These are phyloP conservation scores for Pythium plurisporium DNA, from an alignment of 352 stramenopile species.

Conservation along the genomic window DNA sequence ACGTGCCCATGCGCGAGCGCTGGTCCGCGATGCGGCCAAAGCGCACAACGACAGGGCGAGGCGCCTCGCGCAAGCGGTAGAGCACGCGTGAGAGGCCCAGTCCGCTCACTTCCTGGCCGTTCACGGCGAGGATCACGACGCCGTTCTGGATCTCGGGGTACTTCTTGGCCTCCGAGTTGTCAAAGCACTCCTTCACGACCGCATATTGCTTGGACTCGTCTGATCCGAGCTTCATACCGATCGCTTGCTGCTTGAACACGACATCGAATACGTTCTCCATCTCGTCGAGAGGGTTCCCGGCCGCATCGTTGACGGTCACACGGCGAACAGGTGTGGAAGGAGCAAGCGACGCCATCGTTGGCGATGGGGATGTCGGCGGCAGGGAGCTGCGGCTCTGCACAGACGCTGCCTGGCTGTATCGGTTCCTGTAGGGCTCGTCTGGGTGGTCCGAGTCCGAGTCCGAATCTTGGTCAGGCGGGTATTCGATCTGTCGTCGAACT, in stretches of 20 bases:
- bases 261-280: slow-evolving; percentile 83
- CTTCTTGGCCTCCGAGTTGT: slow-evolving; percentile 60
- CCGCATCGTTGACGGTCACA: not conserved
- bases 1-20: slow-evolving; percentile 33
- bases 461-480: slow-evolving; percentile 25
- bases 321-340: slow-evolving; percentile 4
- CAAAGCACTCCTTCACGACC: slow-evolving; percentile 81
- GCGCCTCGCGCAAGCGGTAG: slow-evolving; percentile 70
- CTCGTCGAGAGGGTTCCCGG: slow-evolving; percentile 39
- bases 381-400: slow-evolving; percentile 2
- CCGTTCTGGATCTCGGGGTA: slow-evolving; percentile 79
- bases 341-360: slow-evolving; percentile 4
- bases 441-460: slow-evolving; percentile 54
- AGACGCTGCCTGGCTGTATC: not conserved
- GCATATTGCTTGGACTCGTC: slow-evolving; percentile 71
- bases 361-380: slow-evolving; percentile 11
- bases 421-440: slow-evolving; percentile 26
- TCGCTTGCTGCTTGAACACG: slow-evolving; percentile 82
- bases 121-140: slow-evolving; percentile 79
- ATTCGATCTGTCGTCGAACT: slow-evolving; percentile 18
- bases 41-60: slow-evolving; percentile 74
- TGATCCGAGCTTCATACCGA: slow-evolving; percentile 75
- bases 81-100: slow-evolving; percentile 69
- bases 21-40: slow-evolving; percentile 59
- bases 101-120: slow-evolving; percentile 69